Conservation (phyloP, 352 stramenopile species). For the Aphanomyces stellatus region DNA sequence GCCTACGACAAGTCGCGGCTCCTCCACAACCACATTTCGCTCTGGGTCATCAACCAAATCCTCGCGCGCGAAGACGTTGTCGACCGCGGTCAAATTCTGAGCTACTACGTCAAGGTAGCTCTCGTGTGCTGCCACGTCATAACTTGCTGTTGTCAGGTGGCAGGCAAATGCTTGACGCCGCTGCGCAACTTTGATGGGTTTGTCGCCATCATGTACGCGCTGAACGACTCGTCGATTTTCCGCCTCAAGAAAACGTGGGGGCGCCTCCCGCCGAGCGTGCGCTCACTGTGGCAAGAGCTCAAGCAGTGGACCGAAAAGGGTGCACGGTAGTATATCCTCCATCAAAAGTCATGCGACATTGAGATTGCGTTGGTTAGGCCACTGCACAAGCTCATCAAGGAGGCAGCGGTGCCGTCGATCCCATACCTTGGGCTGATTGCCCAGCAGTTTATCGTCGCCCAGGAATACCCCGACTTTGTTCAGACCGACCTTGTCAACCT, state of each 20-base stretch:
- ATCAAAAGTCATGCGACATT: not conserved
- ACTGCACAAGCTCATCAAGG: conserved; percentile 73
- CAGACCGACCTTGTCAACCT: conserved; percentile 80
- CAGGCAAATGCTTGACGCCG: conserved; percentile 56
- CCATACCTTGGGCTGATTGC: conserved; percentile 81
- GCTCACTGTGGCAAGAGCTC: conserved; percentile 75
- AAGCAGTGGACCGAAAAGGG: conserved; percentile 79
- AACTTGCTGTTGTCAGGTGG: conserved; percentile 36
- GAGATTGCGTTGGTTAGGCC: conserved; percentile 23
- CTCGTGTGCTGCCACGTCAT: not conserved
- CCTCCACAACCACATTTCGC: conserved; percentile 61
- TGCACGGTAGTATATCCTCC: conserved; percentile 31
- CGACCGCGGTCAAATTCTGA: conserved; percentile 66
- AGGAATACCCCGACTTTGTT: conserved; percentile 73
- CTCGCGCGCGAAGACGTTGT: conserved; percentile 64
- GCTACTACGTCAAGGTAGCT: conserved; percentile 72
- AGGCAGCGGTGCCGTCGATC: conserved; percentile 52
- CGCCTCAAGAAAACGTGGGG: conserved; percentile 83
- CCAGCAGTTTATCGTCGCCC: conserved; percentile 74
- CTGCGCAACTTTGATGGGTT: conserved; percentile 84
- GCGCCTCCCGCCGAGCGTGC: conserved; percentile 47
- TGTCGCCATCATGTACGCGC: conserved; percentile 86
- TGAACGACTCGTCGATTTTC: conserved; percentile 81
- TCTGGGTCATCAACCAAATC: conserved; percentile 82
- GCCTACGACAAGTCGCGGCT: conserved; percentile 73